Conservation (phyloP, 2,329 filamentous ascomycete species). For the Aspergillus piperis region DNA sequence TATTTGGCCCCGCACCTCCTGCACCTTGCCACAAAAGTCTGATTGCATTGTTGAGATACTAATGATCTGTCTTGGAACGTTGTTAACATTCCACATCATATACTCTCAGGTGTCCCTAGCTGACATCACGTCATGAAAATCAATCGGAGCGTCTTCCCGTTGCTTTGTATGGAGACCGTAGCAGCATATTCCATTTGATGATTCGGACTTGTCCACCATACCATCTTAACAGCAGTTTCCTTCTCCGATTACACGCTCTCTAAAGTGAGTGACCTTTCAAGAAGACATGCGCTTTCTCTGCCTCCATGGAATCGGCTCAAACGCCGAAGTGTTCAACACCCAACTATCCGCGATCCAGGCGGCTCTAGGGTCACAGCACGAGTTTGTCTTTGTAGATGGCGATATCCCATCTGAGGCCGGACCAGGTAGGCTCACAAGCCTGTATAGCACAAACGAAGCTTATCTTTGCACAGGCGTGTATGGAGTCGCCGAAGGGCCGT, state of each 20-base stretch:
- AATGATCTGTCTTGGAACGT: too few relatives aligned
- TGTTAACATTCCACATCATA: too few relatives aligned
- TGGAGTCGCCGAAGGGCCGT: not conserved
- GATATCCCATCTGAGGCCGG: not conserved
- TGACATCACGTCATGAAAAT: too few relatives aligned
- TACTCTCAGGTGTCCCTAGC: too few relatives aligned
- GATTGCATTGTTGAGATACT: too few relatives aligned
- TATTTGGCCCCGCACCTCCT: too few relatives aligned
- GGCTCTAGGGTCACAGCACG: not conserved
- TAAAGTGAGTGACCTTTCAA: too few relatives aligned
- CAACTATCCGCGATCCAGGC: not conserved
- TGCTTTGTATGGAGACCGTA: too few relatives aligned
- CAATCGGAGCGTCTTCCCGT: too few relatives aligned
- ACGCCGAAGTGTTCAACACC: not conserved
- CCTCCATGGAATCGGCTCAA: not conserved
- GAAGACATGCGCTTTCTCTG: not conserved
- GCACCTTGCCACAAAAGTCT: too few relatives aligned
- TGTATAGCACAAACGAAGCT: not conserved
- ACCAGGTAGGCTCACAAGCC: not conserved
- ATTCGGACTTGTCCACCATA: too few relatives aligned
- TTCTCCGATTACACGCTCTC: not conserved
- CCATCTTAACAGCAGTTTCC: not conserved
- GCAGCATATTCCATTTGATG: too few relatives aligned
- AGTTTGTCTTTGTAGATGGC: not conserved
- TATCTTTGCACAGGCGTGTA: not conserved